Base-by-base conservation (phyloP, 2,329 filamentous ascomycete species). In the Aspergillus chevalieri region DNA sequence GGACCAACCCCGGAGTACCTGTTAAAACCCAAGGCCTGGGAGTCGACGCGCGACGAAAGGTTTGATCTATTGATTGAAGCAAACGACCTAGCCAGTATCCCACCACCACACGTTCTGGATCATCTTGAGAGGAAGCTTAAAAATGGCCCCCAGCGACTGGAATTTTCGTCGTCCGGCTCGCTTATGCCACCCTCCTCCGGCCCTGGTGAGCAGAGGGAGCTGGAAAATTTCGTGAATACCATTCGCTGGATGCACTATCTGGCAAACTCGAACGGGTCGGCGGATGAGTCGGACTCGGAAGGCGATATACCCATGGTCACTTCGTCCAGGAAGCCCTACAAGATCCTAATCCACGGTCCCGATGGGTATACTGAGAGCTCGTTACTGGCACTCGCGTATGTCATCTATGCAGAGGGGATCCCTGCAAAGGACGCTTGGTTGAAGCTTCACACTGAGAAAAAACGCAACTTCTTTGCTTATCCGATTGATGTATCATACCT, bases 351-450 rank as follows among this genome's bases (percentile, higher is more conserved):
- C 38, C 92, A 97, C 69, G 97, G 93, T 67, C 85, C 86, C 2
- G 93, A 98, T 67, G 93, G 93, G 15, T 98, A 98, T 63, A 98
- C 93, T 0, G 93, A 98, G 69, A 92, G 87, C 1, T 90, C 90
- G 1, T 79, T 98, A 68, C 78, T 98, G 15, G 89, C 82, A 2
- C 82, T 98, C 36, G 89, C 92, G 8, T 98, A 98, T 69, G 89
- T 86, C 65, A 95, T 94, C 78, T 98, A 90, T 69, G 89, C 87
- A 47, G 89, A 93, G 53, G 89, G 89, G 6, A 76, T 83, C 9
- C 80, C 91, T 0, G 80, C 92, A 0, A 86, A 91, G 24, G 83
- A 90, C 49, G 91, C 93, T 7, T 97, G 91, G 91, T 76, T 97
- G 8, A 79, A 83, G 51, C 75, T 98, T 44, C 93, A 98, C 66